Evolutionary conservation across 495 filamentous ascomycete species (phyloP), one percentile per base, ranked within the genome.

Genomic region (Glarea lozoyensis): DNA sequence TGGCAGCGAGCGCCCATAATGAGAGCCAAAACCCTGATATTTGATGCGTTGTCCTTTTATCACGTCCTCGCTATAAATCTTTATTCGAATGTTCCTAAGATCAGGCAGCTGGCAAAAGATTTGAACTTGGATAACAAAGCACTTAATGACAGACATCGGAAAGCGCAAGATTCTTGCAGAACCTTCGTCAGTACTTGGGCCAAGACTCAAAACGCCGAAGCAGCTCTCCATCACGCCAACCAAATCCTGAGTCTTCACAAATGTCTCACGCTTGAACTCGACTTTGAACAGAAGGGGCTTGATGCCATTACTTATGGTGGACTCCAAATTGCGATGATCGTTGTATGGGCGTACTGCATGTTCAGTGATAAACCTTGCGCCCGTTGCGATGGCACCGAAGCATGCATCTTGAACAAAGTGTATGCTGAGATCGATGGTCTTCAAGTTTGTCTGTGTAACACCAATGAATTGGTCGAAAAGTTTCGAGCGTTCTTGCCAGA

Each of bases 51-150:
- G 21, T 49, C 55, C 10, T 46, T 60, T 3, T 52, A 52, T 24
- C 41, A 53, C 21, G 42, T 60, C 1, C 40, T 57, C 31, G 47
- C 25, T n/a, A 17, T 60, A 10, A 46, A 57, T 46, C 34, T 60
- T 11, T 33, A 50, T 30, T 46, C 52, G 6, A 45, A 60, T 20
- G 41, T 55, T 13, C 35, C 34, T 19, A 42, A 15, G 6, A 20
- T 57, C 5, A 43, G 16, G 5, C 48, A 52, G n/a, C 4, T 52
- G 7, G 48, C 53, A 36, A 49, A 52, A 24, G 34, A 40, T 17
- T 40, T 38, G 30, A 21, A 25, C 10, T 24, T 43, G 16, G 37
- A 19, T n/a, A 11, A 37, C 5, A 10, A 36, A 42, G 23, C 30
- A 42, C 17, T 18, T 1, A 45, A 40, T 10, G 22, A 47, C 23